Evolutionary conservation across 176 grass and related monocot species (phyloP), one percentile per base, ranked within the genome.

Genomic region (Dendrocalamus sinicus): DNA sequence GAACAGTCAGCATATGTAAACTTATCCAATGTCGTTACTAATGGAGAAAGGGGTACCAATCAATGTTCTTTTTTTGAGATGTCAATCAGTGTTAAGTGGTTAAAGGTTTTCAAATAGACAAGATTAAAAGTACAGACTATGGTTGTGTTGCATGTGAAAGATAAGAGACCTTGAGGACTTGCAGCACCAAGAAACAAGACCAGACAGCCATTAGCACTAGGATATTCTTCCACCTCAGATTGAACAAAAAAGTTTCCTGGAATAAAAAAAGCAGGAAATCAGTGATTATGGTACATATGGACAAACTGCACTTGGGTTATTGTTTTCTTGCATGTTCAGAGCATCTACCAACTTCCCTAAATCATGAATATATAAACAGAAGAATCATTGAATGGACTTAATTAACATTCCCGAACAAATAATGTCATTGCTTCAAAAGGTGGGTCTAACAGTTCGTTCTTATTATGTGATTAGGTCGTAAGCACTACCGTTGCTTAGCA

Each of bases 151-250:
- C 22, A 19, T 58, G 37, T 75, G 35, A 52, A 65, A 85, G 63
- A 76, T 78, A 39, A 30, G 58, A 48, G 24, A 94, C 97, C 97
- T 96, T 99, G 23, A 99, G 28, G 26, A 99, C 54, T 90, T 99
- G 97, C 43, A 99, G 90, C 77, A 81, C 79, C 75, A 99, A 76
- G 82, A 94, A 99, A 69, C 48, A 80, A 26, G 79, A 94, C 97
- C 97, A 99, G 51, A 91, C 79, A 20, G 89, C 15, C 87, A 96
- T 69, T 22, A 99, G 82, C 20, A 96, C 63, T 37, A 92, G 72
- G 30, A 96, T 91, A 80, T 93, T 86, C 89, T 94, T 96, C 92
- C 91, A 94, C 24, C 90, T 99, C 89, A 92, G 54, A 60, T 99
- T 99, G 92, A 93, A 96, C 47, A 79, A 20, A 37, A 99, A 66